Conservation (phyloP, 2,329 filamentous ascomycete genomes). For the Hypocreales sp. region DNA sequence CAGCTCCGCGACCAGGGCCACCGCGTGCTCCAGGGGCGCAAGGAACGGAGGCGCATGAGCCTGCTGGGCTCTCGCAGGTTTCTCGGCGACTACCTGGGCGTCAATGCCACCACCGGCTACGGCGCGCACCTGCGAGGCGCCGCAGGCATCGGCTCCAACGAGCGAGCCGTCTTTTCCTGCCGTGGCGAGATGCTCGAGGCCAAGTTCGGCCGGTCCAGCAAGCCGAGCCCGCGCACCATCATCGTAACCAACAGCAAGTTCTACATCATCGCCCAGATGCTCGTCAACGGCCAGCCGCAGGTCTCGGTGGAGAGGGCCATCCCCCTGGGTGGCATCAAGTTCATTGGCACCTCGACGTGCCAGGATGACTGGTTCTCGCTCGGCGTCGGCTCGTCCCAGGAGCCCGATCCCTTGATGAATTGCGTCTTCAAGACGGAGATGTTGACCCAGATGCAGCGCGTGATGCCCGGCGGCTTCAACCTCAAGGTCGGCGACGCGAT, state of each 20-base stretch:
- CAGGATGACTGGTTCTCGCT: conserved; percentile 97
- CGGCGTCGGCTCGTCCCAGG: conserved; percentile 75
- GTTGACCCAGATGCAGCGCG: conserved; percentile 76
- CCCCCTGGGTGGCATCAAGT: conserved; percentile 77
- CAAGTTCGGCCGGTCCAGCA: conserved; percentile 93
- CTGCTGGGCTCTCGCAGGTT: conserved; percentile 83
- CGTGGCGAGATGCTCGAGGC: conserved; percentile 80
- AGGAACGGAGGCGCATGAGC: conserved; percentile 85
- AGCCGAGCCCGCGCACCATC: conserved; percentile 72
- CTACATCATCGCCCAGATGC: conserved; percentile 73
- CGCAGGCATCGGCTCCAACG: conserved; percentile 54
- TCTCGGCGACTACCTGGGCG: conserved; percentile 84
- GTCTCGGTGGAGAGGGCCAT: conserved; percentile 73
- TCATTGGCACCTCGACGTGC: conserved; percentile 61
- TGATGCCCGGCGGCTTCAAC: conserved; percentile 65
- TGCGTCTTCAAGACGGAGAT: conserved; percentile 96
- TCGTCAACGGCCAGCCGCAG: conserved; percentile 68
- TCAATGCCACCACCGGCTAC: conserved; percentile 65
- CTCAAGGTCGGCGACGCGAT: conserved; percentile 73
- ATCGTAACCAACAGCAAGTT: conserved; percentile 76
- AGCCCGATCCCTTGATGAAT: conserved; percentile 83
- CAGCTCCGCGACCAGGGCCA: conserved; percentile 82
- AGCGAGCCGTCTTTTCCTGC: conserved; percentile 76
- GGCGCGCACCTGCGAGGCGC: conserved; percentile 68
- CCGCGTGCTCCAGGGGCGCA: conserved; percentile 63